These are phyloP conservation scores for Pouteria glomerata DNA, from an alignment of 148 eudicot species.

Conservation along the genomic window DNA sequence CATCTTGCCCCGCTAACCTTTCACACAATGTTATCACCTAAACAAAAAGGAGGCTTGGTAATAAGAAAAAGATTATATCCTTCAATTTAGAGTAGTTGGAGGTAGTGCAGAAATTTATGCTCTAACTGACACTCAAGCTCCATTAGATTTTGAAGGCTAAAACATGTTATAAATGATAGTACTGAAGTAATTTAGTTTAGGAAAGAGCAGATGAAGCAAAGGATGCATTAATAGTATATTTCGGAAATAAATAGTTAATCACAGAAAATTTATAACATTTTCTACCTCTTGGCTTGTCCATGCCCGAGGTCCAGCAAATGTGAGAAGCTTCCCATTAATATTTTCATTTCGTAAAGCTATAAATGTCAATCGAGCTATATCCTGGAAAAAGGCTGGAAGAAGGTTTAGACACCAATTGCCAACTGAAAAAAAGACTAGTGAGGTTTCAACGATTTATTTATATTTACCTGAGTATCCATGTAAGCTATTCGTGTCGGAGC, in stretches of 20 bases:
- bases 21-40: conserved; percentile 98
- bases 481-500: conserved; percentile 98
- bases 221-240: neutral
- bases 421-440: neutral
- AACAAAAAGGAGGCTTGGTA: conserved; percentile 14
- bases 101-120: neutral
- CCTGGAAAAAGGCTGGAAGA: conserved; percentile 42
- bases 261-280: too few species aligned
- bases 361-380: conserved; percentile 92
- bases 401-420: conserved; percentile 5
- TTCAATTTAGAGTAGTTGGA: neutral
- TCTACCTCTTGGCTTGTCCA: conserved; percentile 99
- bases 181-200: neutral
- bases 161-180: too few species aligned
- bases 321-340: conserved; percentile 73
- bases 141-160: neutral
- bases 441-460: neutral
- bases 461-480: conserved; percentile 92
- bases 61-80: neutral
- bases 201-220: neutral
- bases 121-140: neutral
- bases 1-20: conserved; percentile 99
- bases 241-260: too few species aligned
- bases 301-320: conserved; percentile 99
- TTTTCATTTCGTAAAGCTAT: conserved; percentile 91